phyloP scores from a whole-genome alignment of 306 rosid species.

The Gastrolobium bilobum region DNA sequence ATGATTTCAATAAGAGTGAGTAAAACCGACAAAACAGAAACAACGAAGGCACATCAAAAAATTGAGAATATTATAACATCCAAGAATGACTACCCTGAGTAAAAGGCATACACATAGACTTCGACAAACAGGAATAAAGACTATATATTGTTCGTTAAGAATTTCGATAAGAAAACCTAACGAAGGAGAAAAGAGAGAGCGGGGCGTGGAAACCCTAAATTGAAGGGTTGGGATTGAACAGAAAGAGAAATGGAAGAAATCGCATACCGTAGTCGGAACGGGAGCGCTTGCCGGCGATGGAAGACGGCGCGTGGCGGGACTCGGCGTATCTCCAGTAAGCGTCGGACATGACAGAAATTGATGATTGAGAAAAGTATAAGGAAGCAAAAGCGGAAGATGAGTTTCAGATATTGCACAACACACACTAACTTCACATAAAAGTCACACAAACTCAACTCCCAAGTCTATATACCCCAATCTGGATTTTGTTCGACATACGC shows the following conservation, averaged over 20 bases:
- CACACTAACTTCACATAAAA: too few species aligned
- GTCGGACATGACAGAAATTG: constrained; percentile 68
- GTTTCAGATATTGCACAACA: too few species aligned
- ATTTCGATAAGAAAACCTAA: constrained; percentile 17
- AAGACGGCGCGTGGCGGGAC: constrained; percentile 65
- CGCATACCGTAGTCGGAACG: constrained; percentile 83
- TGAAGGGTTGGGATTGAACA: background rate
- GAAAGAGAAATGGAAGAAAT: background rate
- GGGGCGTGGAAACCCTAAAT: constrained; percentile 48
- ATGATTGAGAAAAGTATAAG: background rate
- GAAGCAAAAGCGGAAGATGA: too few species aligned
- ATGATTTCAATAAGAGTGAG: background rate
- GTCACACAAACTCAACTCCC: too few species aligned
- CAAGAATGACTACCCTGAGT: background rate
- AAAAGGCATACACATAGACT: background rate
- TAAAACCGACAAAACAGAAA: background rate
- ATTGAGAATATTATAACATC: background rate
- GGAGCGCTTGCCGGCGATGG: constrained; percentile 80
- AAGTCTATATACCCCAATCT: too few species aligned
- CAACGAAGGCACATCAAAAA: background rate
- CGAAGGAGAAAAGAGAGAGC: background rate
- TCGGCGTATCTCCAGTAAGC: constrained; percentile 94
- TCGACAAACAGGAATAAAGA: background rate
- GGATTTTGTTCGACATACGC: too few species aligned
- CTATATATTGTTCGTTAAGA: background rate